phyloP scores from a whole-genome alignment of 768 basidiomycete species.

The Exidia glandulosa region DNA sequence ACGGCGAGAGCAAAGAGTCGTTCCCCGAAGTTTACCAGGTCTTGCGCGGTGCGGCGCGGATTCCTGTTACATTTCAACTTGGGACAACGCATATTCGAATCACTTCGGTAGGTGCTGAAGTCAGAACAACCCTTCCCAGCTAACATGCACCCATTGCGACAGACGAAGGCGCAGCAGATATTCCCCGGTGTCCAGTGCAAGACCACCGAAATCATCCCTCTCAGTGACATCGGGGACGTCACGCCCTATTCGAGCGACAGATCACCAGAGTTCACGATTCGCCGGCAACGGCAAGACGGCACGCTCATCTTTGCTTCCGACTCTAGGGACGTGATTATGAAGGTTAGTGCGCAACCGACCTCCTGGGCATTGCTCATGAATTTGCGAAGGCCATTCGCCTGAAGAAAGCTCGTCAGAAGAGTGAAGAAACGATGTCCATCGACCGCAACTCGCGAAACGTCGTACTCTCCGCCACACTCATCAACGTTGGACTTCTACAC shows the following conservation, averaged over 20 bases:
- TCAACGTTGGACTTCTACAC: constrained; percentile 80
- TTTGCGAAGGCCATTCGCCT: constrained; percentile 53
- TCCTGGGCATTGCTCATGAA: not conserved
- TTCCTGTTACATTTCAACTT: constrained; percentile 61
- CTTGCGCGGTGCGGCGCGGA: constrained; percentile 49
- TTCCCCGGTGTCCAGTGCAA: constrained; percentile 59
- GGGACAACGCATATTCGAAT: constrained; percentile 63
- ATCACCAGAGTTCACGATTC: constrained; percentile 69
- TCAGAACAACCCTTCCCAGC: not conserved
- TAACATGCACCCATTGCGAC: constrained; percentile 30
- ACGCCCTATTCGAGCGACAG: constrained; percentile 66
- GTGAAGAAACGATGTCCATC: constrained; percentile 32
- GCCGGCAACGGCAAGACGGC: constrained; percentile 55
- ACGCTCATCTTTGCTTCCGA: constrained; percentile 70
- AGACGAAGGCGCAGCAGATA: constrained; percentile 52
- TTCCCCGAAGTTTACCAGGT: constrained; percentile 62
- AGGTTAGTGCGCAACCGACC: constrained; percentile 36
- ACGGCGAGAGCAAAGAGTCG: constrained; percentile 41
- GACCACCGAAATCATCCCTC: constrained; percentile 70
- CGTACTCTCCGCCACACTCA: constrained; percentile 73
- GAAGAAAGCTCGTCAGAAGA: constrained; percentile 59
- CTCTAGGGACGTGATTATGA: constrained; percentile 59
- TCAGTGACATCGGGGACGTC: constrained; percentile 77
- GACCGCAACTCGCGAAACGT: constrained; percentile 69
- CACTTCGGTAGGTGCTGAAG: constrained; percentile 44